Base-by-base conservation (phyloP, 2,329 filamentous ascomycete species). In the Fusarium fujikuroi region DNA sequence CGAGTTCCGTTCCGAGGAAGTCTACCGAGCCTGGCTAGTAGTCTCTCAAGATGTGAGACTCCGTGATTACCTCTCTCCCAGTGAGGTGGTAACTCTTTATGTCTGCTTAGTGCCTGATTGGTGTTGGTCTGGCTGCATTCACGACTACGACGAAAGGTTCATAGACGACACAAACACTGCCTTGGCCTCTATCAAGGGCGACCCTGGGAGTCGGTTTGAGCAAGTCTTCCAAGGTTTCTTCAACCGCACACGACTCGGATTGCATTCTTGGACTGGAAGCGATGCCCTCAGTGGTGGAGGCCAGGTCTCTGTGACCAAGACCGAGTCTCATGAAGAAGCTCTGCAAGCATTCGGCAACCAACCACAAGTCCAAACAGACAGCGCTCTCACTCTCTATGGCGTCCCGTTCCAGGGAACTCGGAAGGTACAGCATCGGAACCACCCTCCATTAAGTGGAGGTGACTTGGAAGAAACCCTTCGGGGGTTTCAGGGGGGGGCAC, bases 1-100 rank as follows among this genome's bases (percentile, higher is more conserved):
- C 42, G 23, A 60, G 9, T 78, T 69, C 39, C 72, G 76, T 11
- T 77, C 77, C 4, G 70, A 75, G 34, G 77, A 80, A 43, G 60
- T 80, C 10, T 77, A 77, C 21, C 76, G 68, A 6, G 54, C 74
- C 4, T 79, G 77, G 74, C 12, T 44, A 2, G 21, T 49, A n/a
- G 23, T 75, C 9, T n/a, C 9, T 11, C 32, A 12, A 4, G 30
- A 67, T 18, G 19, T 10, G 12, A 23, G 47, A 7, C 54, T 64
- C 16, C 25, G 18, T 10, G 18, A 4, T 6, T 36, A 36, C 25
- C 30, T 76, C 5, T 19, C 12, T 1, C 63, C 21, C 5, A 10
- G 18, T 6, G 43, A 62, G 12, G 25, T 60, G 15, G 11, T 60
- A 21, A 30, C 21, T 5, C 44, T 75, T 7, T 73, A 71, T 19